These are phyloP conservation scores for Triticum turgidum DNA, from an alignment of 176 grass and related monocot species.

Conservation along the genomic window DNA sequence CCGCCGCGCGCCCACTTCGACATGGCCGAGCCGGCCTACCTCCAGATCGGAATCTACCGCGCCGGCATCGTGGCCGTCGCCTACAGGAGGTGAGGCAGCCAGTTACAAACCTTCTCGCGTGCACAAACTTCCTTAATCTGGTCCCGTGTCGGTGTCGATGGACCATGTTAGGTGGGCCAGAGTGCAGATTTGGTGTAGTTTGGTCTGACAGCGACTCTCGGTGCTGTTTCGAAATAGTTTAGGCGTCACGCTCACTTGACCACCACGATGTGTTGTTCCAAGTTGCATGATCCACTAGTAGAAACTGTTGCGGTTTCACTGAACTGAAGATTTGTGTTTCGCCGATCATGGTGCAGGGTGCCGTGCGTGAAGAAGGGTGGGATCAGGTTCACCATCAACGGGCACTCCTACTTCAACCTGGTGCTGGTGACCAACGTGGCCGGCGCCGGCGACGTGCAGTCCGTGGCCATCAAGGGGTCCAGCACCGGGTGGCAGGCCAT, in stretches of 20 bases:
- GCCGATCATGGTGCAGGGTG: slow-evolving; percentile 31
- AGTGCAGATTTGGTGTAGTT: background rate
- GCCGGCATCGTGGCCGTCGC: slow-evolving; percentile 23
- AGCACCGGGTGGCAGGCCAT: slow-evolving; percentile 71
- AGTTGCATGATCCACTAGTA: background rate
- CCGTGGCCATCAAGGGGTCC: slow-evolving; percentile 84
- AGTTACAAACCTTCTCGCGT: no score
- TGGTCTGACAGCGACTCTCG: background rate
- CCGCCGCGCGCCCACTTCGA: slow-evolving; percentile 89
- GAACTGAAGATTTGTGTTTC: background rate
- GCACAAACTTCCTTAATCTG: background rate
- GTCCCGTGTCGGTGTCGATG: slow-evolving; percentile 17
- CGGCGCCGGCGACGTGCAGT: slow-evolving; percentile 66
- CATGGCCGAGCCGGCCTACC: slow-evolving; percentile 85
- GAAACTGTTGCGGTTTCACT: background rate
- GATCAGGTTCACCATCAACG: slow-evolving; percentile 88
- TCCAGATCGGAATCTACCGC: slow-evolving; percentile 2
- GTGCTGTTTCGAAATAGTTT: slow-evolving; percentile 6
- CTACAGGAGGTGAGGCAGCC: slow-evolving; percentile 56
- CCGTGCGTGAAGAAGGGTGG: slow-evolving; percentile 91
- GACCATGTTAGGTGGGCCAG: no score
- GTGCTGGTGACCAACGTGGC: slow-evolving; percentile 88
- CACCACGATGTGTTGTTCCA: background rate
- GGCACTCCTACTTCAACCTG: slow-evolving; percentile 93
- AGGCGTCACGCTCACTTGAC: background rate